Base-by-base conservation (phyloP, 495 filamentous ascomycete species). In the Chlorociboria aeruginascens region DNA sequence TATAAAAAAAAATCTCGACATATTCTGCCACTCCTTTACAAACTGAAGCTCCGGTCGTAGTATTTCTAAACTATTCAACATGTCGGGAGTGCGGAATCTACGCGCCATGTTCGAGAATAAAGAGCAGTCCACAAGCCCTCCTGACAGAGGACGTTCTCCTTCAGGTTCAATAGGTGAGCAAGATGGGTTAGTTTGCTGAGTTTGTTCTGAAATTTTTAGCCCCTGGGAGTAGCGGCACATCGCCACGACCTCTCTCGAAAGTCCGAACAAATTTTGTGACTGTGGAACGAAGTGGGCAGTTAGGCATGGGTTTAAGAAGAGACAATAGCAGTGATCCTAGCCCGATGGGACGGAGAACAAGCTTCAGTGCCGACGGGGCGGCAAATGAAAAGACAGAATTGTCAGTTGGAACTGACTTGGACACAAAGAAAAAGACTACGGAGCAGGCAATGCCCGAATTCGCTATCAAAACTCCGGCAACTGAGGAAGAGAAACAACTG, bases 61-160 rank as follows among this genome's bases (percentile, higher is more conserved):
- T 25, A 4, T 25, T 25, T 25, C 20, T 25, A 25, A 4, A 25
- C 20, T 25, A 25, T 4, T 39, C 47, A 53, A 56, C 32, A 56
- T 59, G 56, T 53, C 53, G 8, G 45, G 54, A 25, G 51, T 60
- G 13, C 47, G 46, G 6, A 86, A 83, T 67, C 77, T 95, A 50
- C 77, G 86, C 47, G 89, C 89, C 56, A 86, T 86, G 72, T 95
- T 95, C 61, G 89, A 95, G 71, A 81, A 77, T 54, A 78, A 76
- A 59, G 73, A 73, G 9, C 79, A 78, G 38, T 78, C 83, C 45
- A 41, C 45, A 9, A 49, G 43, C 41, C 81, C 82, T 48, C 79
- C 85, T 61, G 85, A 86, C 48, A 42, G 58, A 34, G 58, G 58
- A 39, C 58, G 58, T 25, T 55, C 54, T 13, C 54, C 54, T 33